phyloP scores from a whole-genome alignment of 306 rosid species.

The Oemleria cerasiformis region DNA sequence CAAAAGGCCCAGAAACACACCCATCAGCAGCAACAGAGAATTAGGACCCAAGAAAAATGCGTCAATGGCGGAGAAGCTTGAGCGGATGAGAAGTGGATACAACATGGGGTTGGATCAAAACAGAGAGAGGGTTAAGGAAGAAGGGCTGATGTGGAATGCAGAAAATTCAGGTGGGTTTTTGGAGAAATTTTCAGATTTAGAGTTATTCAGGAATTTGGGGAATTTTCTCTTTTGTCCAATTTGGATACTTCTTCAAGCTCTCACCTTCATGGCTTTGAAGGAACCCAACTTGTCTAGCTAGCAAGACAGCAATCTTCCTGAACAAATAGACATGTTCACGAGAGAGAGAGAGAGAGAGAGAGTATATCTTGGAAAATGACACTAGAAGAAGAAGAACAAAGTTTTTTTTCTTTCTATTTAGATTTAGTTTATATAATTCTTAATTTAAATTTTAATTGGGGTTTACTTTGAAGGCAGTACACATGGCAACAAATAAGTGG shows the following conservation, averaged over 20 bases:
- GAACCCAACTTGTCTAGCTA: constrained; percentile 37
- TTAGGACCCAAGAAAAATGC: constrained; percentile 20
- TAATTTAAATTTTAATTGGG: too few relatives aligned
- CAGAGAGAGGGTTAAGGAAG: constrained; percentile 37
- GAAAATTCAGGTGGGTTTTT: constrained; percentile 52
- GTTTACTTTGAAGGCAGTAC: too few relatives aligned
- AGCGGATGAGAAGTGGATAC: constrained; percentile 20
- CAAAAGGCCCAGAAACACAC: constrained; percentile 1
- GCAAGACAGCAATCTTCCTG: too few relatives aligned
- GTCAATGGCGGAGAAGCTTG: constrained; percentile 17
- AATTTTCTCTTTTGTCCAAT: constrained; percentile 46
- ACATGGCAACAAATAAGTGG: too few relatives aligned
- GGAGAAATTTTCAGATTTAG: constrained; percentile 67
- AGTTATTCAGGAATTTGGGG: constrained; percentile 62
- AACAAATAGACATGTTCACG: too few relatives aligned
- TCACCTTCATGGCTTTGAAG: constrained; percentile 58
- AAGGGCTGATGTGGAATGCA: constrained; percentile 40
- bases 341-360: too few relatives aligned
- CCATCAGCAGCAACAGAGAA: constrained; percentile 2
- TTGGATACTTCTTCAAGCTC: constrained; percentile 31
- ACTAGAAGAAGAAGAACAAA: too few relatives aligned
- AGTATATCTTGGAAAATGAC: too few relatives aligned
- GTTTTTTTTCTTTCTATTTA: too few relatives aligned
- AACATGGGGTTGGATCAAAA: constrained; percentile 28
- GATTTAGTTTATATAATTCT: too few relatives aligned